Evolutionary conservation across 164 flowering plant genomes (phyloP).

Genomic region (Warburgia ugandensis): DNA sequence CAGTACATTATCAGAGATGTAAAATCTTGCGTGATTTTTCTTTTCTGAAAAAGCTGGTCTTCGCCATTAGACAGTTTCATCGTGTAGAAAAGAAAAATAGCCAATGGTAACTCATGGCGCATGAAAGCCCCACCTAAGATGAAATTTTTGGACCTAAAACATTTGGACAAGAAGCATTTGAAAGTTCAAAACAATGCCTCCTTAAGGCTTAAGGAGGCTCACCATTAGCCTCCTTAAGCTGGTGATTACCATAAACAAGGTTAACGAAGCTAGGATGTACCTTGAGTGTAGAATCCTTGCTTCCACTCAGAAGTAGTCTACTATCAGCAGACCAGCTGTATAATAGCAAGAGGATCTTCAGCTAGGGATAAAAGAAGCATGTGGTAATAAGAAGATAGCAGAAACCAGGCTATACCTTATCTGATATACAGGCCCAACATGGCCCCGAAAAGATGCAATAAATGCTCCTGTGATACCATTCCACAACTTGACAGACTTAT

Average conservation of each 20-base stretch:
- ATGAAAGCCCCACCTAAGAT: too few species aligned
- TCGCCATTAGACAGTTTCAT: too few species aligned
- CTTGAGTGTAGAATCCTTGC: constrained; percentile 97
- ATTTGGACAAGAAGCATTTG: too few species aligned
- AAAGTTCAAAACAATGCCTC: too few species aligned
- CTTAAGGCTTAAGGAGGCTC: background rate
- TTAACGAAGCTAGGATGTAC: constrained; percentile 20
- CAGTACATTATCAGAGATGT: too few species aligned
- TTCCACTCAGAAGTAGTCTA: constrained; percentile 93
- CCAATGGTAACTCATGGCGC: too few species aligned
- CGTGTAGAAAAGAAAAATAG: too few species aligned
- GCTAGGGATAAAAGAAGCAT: constrained; percentile 4
- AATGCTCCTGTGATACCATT: constrained; percentile 85
- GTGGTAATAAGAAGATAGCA: background rate
- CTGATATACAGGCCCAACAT: constrained; percentile 98
- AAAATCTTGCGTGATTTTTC: too few species aligned
- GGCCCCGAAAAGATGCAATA: constrained; percentile 90
- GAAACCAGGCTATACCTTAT: constrained; percentile 48
- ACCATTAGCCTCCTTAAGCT: background rate
- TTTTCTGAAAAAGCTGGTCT: too few species aligned
- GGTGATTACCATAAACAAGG: background rate
- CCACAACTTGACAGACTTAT: constrained; percentile 93
- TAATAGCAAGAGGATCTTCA: constrained; percentile 10
- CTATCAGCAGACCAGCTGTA: constrained; percentile 99
- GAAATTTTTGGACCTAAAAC: too few species aligned